Evolutionary conservation across 2,329 filamentous ascomycete species (phyloP).

Genomic region (Claviceps spartinae): DNA sequence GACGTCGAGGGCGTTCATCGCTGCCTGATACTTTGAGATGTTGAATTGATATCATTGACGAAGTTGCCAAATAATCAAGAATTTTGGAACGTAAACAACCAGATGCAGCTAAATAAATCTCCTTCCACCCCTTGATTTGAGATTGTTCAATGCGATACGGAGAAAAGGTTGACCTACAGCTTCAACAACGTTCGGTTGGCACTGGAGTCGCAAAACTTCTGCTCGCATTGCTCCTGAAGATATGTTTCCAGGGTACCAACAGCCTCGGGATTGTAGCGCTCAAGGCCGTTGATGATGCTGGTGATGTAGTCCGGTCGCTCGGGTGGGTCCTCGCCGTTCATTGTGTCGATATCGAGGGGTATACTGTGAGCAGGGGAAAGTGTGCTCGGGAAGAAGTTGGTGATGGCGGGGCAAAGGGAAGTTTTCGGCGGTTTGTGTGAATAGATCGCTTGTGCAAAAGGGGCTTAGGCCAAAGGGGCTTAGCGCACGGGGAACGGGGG

Average conservation of each 20-base stretch:
- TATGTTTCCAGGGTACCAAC: constrained; percentile 90
- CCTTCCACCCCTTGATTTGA: not conserved
- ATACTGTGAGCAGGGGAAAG: constrained; percentile 9
- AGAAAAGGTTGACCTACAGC: constrained; percentile 57
- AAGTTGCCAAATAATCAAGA: constrained; percentile 9
- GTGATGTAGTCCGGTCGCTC: constrained; percentile 88
- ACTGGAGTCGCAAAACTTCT: constrained; percentile 88
- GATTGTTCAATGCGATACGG: not conserved
- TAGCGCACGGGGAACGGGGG: constrained; percentile 18
- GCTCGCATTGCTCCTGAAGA: constrained; percentile 86
- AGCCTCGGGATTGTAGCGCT: constrained; percentile 97
- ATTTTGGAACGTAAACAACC: not conserved
- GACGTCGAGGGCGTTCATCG: constrained; percentile 20
- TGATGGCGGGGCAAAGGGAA: constrained; percentile 29
- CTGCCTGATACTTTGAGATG: constrained; percentile 99
- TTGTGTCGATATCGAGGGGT: constrained; percentile 25
- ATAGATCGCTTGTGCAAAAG: constrained; percentile 24
- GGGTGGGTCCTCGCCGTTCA: constrained; percentile 72
- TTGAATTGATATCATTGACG: constrained; percentile 66
- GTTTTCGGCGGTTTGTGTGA: constrained; percentile 29
- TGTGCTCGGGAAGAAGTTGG: constrained; percentile 18
- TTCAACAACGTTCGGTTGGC: constrained; percentile 93
- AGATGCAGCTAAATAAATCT: not conserved
- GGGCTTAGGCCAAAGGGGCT: constrained; percentile 23
- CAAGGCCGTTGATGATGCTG: constrained; percentile 87